phyloP scores from a whole-genome alignment of 345 rosid genomes.

The Euphorbia tirucalli region DNA sequence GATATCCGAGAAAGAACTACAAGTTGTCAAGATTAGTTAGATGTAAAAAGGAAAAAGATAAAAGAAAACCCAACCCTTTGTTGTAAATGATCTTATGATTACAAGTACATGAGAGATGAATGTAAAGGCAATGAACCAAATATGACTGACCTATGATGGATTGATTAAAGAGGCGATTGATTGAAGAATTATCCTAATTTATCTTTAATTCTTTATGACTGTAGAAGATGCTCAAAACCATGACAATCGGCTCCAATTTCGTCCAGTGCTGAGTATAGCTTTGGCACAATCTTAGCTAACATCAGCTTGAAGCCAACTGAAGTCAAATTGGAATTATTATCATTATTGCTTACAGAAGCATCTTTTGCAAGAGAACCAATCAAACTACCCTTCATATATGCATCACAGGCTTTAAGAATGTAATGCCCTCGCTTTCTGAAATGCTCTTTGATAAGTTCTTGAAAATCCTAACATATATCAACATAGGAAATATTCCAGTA shows the following conservation, averaged over 20 bases:
- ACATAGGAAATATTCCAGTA: background rate
- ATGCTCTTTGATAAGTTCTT: conserved; percentile 70
- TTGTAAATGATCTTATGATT: conserved; percentile 29
- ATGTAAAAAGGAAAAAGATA: background rate
- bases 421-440: conserved; percentile 78
- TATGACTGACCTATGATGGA: conserved; percentile 30
- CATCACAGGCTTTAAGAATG: conserved; percentile 89
- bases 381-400: conserved; percentile 86
- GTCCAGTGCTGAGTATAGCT: conserved; percentile 56
- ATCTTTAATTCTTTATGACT: conserved; percentile 16
- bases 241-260: conserved; percentile 61
- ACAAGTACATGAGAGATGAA: conserved; percentile 18
- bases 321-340: conserved; percentile 49
- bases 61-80: background rate
- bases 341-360: conserved; percentile 45
- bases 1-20: conserved; percentile 1
- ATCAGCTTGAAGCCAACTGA: conserved; percentile 95
- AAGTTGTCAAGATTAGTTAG: background rate
- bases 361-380: conserved; percentile 85
- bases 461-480: conserved; percentile 59
- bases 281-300: conserved; percentile 80
- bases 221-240: conserved; percentile 48
- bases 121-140: conserved; percentile 17
- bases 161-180: conserved; percentile 8
- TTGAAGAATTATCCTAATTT: conserved; percentile 3